phyloP scores from a whole-genome alignment of 2,329 filamentous ascomycete genomes.

The Phoma sp. region DNA sequence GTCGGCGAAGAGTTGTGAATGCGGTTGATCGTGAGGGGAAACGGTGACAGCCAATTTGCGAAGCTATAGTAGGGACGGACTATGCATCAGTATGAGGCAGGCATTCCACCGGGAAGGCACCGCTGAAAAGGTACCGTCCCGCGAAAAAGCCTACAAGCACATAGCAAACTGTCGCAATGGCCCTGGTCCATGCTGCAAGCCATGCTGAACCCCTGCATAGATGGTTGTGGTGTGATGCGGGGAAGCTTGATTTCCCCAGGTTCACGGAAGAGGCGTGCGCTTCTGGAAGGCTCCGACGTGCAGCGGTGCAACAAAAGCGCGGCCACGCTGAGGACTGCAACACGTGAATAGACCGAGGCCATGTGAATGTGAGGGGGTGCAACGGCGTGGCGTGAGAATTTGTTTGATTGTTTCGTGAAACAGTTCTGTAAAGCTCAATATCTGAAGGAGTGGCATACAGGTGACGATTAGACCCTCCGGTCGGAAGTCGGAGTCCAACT shows the following conservation, averaged over 20 bases:
- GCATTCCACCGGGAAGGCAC: background rate
- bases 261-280: slow-evolving; percentile 2
- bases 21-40: slow-evolving; percentile 9
- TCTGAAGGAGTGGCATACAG: too few relatives aligned
- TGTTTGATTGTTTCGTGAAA: too few relatives aligned
- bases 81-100: slow-evolving; percentile 1
- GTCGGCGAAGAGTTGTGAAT: background rate
- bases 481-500: too few relatives aligned
- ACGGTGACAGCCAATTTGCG: background rate
- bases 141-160: background rate
- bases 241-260: slow-evolving; percentile 11
- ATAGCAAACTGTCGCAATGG: background rate
- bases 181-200: background rate
- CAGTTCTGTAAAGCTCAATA: too few relatives aligned
- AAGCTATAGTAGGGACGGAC: background rate
- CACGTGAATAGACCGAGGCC: slow-evolving; percentile 1
- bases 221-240: slow-evolving; percentile 8
- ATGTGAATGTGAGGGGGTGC: slow-evolving; percentile 9
- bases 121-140: background rate
- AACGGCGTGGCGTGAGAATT: background rate
- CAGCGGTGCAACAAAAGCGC: background rate
- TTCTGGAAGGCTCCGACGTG: slow-evolving; percentile 13
- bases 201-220: slow-evolving; percentile 2
- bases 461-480: too few relatives aligned
- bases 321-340: background rate